Evolutionary conservation across 2,329 filamentous ascomycete genomes (phyloP), one percentile per base, ranked within the genome.

Genomic region (Cytospora paraplurivora): DNA sequence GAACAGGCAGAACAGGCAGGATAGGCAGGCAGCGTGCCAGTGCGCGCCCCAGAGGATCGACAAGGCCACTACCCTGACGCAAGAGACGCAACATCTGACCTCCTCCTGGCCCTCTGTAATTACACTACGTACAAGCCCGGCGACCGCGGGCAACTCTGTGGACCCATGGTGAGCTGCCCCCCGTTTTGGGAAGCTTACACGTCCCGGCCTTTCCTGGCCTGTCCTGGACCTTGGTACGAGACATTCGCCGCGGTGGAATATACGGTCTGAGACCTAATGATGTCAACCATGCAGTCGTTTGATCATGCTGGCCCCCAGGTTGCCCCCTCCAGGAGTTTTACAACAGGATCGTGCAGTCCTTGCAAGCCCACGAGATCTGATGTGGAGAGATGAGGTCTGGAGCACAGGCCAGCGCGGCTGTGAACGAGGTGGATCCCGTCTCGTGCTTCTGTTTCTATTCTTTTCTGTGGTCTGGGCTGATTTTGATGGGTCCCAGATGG

Each of bases 221-320:
- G 44, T 47, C 15, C 11, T 21, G 5, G 3, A n/a, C 15, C n/a
- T 44, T 8, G 21, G 7, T 47, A 21, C 44, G 44, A 21, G 6
- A 21, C 44, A 47, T 47, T 21, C n/a, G 44, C 44, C 38, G 32
- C 38, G 50, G 27, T 49, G n/a, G 58, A 32, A 51, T 51, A 52
- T 33, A 37, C 33, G 8, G 11, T 54, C 52, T 37, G 49, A 55
- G 32, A 47, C 54, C 63, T 52, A 59, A 62, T 64, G 54, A 64
- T 64, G 60, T 64, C 63, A 62, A 56, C 32, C 50, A 56, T 64
- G 62, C 62, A 62, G 53, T n/a, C 15, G 56, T 52, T 51, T 62
- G 63, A 52, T 64, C 63, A 64, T 64, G 63, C 63, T 56, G 63
- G 59, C 54, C 57, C 52, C 54, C 38, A 61, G 38, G 37, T 55